These are phyloP conservation scores for Claviceps cyperi DNA, from an alignment of 2,329 filamentous ascomycete species.

Conservation along the genomic window DNA sequence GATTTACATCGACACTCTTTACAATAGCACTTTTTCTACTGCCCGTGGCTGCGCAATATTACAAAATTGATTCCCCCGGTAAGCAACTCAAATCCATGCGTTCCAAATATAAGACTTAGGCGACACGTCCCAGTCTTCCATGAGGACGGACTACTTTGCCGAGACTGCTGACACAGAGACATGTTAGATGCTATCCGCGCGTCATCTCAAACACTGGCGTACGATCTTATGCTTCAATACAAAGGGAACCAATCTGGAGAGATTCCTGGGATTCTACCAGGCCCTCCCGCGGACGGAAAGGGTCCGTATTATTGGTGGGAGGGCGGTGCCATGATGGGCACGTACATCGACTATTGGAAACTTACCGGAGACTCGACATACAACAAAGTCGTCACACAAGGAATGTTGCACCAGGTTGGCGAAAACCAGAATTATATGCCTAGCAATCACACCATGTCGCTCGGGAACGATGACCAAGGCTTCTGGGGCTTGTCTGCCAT, in stretches of 20 bases:
- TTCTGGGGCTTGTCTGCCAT: conserved; percentile 58
- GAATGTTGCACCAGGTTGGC: conserved; percentile 45
- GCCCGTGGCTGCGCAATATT: conserved; percentile 12
- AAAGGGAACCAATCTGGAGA: conserved; percentile 34
- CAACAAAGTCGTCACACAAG: conserved; percentile 42
- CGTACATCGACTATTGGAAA: conserved; percentile 56
- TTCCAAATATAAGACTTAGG: neutral
- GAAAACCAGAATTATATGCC: conserved; percentile 44
- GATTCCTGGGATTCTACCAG: conserved; percentile 42
- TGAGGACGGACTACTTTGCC: neutral
- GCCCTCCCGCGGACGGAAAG: conserved; percentile 29
- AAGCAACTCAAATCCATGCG: neutral
- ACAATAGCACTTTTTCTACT: conserved; percentile 3
- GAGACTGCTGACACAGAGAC: neutral
- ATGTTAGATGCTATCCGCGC: conserved; percentile 31
- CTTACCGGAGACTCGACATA: conserved; percentile 50
- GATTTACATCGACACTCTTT: conserved; percentile 1
- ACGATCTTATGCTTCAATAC: conserved; percentile 37
- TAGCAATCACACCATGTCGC: conserved; percentile 39
- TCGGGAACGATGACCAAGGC: conserved; percentile 57
- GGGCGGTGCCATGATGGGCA: conserved; percentile 52
- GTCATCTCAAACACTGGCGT: conserved; percentile 31
- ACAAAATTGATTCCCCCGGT: conserved; percentile 20
- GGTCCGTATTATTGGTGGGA: conserved; percentile 65
- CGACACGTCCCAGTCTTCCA: neutral